Percentiles rank a stretch among this genome's conserved stretches.
These are phyloP conservation scores for Sporothrix luriei DNA, from an alignment of 2,329 filamentous ascomycete species.

Conservation along the genomic window DNA sequence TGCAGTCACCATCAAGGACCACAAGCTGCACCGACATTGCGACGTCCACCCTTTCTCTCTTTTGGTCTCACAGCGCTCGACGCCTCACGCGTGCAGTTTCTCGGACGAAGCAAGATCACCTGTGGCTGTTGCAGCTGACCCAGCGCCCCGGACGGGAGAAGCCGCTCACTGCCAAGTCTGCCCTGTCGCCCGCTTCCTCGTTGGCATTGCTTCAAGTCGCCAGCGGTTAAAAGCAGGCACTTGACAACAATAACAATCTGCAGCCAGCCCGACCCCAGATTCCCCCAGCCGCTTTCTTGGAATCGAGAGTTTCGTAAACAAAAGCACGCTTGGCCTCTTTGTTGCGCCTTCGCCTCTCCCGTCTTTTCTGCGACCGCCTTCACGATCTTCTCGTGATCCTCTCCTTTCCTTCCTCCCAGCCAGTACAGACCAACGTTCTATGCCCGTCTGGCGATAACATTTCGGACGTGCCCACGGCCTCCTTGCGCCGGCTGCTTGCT, in stretches of 20 bases:
- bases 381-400: conserved; percentile 5
- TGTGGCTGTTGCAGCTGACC: conserved; percentile 20
- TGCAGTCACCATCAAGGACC: background rate
- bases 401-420: background rate
- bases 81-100: background rate
- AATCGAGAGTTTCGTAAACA: background rate
- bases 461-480: conserved; percentile 26
- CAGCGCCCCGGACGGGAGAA: conserved; percentile 20
- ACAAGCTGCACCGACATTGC: background rate
- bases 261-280: conserved; percentile 11
- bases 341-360: conserved; percentile 37
- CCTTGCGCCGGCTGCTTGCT: conserved; percentile 50
- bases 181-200: conserved; percentile 1
- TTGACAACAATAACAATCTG: conserved; percentile 23
- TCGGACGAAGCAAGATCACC: background rate
- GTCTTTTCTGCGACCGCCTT: conserved; percentile 30
- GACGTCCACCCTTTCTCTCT: background rate
- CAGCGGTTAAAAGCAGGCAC: conserved; percentile 24
- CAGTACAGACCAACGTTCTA: conserved; percentile 28
- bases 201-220: conserved; percentile 12
- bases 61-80: background rate
- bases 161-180: conserved; percentile 20
- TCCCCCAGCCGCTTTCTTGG: background rate
- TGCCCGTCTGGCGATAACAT: conserved; percentile 27
- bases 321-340: background rate